Conservation (phyloP, 2,329 filamentous ascomycete species). For the Alternaria ventricosa region DNA sequence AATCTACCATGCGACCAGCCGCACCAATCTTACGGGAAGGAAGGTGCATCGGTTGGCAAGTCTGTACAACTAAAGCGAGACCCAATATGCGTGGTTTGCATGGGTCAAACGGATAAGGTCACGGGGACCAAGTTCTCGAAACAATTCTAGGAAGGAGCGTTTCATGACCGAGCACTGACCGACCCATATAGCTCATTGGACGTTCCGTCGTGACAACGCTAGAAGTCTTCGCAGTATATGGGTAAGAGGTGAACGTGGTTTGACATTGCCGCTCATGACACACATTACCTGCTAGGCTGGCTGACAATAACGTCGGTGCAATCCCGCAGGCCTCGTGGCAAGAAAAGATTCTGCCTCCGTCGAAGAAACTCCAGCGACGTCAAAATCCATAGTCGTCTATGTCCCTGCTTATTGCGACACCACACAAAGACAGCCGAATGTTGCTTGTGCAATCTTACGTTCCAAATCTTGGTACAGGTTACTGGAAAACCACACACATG, state of each 20-base stretch:
- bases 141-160: background rate
- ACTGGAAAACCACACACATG: conserved; percentile 21
- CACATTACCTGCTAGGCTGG: background rate
- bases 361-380: background rate
- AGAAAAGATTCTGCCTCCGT: background rate
- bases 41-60: conserved; percentile 2
- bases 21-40: background rate
- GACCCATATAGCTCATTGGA: background rate
- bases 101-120: conserved; percentile 4
- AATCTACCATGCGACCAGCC: conserved; percentile 5
- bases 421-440: background rate
- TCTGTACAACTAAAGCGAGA: background rate
- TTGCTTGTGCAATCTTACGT: background rate
- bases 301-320: background rate
- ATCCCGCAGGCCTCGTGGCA: background rate
- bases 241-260: background rate
- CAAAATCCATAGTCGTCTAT: background rate
- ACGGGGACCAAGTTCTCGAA: background rate
- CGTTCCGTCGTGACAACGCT: background rate
- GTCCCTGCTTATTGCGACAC: background rate
- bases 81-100: background rate
- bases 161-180: background rate
- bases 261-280: background rate
- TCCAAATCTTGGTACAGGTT: conserved; percentile 6
- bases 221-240: background rate